Evolutionary conservation across 2,329 filamentous ascomycete species (phyloP).

Genomic region (Elsinoe batatas): DNA sequence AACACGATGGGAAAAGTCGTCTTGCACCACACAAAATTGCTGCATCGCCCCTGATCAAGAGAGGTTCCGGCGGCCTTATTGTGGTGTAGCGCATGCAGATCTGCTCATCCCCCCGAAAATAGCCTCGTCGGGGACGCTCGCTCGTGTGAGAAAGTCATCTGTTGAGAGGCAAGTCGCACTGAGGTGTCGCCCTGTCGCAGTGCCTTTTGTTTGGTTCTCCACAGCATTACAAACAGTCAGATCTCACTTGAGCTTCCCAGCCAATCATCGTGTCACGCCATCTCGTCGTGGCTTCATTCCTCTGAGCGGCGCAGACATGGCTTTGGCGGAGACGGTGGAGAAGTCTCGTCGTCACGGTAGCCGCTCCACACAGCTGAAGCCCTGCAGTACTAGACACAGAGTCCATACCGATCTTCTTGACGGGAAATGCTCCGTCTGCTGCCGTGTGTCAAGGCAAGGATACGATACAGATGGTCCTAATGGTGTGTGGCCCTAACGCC

Average conservation of each 20-base stretch:
- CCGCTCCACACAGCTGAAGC: too few species aligned
- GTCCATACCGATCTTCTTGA: too few species aligned
- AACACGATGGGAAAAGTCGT: neutral
- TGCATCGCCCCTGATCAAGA: slow-evolving; percentile 7
- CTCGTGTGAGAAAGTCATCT: neutral
- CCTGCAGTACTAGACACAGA: too few species aligned
- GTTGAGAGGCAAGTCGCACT: neutral
- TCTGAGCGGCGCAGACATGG: too few species aligned
- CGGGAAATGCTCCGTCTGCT: too few species aligned
- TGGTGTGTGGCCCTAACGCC: neutral
- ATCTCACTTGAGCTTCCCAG: neutral
- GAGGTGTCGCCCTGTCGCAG: neutral
- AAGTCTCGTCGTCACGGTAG: too few species aligned
- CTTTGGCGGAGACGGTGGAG: too few species aligned
- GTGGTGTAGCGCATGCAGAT: slow-evolving; percentile 3
- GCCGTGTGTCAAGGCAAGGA: neutral
- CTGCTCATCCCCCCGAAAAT: slow-evolving; percentile 4
- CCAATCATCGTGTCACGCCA: neutral
- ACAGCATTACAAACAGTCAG: neutral
- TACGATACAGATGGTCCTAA: neutral
- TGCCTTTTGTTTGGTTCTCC: neutral
- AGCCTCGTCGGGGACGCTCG: neutral
- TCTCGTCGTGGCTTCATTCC: neutral
- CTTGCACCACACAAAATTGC: neutral
- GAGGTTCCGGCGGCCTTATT: neutral